A percentile compares a stretch with the other conserved stretches of the same genome.
Evolutionary conservation across 2,329 filamentous ascomycete genomes (phyloP).

Genomic region (Aspergillus sp.): DNA sequence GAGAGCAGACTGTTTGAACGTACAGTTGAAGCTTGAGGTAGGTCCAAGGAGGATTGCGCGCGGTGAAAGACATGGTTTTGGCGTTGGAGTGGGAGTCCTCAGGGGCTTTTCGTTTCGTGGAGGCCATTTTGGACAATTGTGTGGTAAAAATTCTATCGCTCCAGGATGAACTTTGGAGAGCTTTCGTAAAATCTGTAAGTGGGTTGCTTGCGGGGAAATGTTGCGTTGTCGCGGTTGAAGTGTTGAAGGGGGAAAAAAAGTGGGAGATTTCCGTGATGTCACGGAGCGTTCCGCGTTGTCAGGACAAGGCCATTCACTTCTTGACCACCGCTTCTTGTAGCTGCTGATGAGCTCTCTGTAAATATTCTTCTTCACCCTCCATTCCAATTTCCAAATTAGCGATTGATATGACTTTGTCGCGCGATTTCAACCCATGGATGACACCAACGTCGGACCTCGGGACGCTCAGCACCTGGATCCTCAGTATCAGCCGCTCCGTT

Average conservation of each 20-base stretch:
- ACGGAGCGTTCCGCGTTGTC: slow-evolving; percentile 10
- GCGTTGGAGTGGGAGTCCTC: slow-evolving; percentile 5
- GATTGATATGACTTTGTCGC: slow-evolving; percentile 60
- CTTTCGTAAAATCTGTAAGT: neutral
- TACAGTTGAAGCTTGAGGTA: slow-evolving; percentile 46
- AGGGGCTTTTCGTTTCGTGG: slow-evolving; percentile 28
- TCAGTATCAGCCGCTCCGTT: neutral
- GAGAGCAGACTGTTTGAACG: slow-evolving; percentile 1
- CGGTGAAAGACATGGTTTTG: slow-evolving; percentile 35
- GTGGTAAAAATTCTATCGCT: neutral
- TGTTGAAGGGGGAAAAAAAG: slow-evolving; percentile 11
- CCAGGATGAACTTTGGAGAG: neutral
- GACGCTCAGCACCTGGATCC: slow-evolving; percentile 53
- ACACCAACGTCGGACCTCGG: slow-evolving; percentile 66
- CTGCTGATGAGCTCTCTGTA: slow-evolving; percentile 21
- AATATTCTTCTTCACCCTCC: slow-evolving; percentile 32
- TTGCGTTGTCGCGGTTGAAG: neutral
- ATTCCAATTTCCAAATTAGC: slow-evolving; percentile 26
- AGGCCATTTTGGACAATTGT: neutral
- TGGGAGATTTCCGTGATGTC: slow-evolving; percentile 21
- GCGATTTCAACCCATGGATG: slow-evolving; percentile 62
- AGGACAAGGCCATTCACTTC: neutral
- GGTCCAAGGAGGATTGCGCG: slow-evolving; percentile 45
- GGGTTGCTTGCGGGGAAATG: neutral
- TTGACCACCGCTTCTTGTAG: slow-evolving; percentile 20